Evolutionary conservation across 2,329 filamentous ascomycete species (phyloP), one percentile per base, ranked within the genome.

Genomic region (Amphichorda felina): DNA sequence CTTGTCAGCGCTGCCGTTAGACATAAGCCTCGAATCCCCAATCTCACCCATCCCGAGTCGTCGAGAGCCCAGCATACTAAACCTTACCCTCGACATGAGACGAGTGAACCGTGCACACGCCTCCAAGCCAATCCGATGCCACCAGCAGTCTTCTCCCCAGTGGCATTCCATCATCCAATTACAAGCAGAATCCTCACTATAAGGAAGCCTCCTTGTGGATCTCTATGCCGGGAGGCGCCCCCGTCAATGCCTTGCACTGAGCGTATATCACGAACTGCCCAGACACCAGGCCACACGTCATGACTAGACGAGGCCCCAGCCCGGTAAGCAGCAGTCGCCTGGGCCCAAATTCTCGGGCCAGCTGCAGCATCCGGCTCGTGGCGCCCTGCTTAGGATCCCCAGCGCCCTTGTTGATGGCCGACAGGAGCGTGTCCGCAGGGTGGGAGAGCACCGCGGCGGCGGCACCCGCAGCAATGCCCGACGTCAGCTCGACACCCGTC

Each of bases 401-500:
- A 0, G 64, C 64, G 37, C 67, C 67, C 52, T 70, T 71, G 54
- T 72, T 72, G 45, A 71, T 71, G 36, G 68, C 68, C 1, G 66
- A 71, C 17, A 71, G 55, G 40, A 72, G 53, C 11, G 68, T 72
- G 43, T 94, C 87, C 42, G 87, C 87, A 27, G 87, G 87, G 59
- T 94, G 87, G 26, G 86, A 94, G 51, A 94, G 74, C 39, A 94
- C 69, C 42, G 87, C 87, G 27, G 87, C 86, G 36, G 85, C 87
- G 50, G 89, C 84, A 72, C 87, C 87, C 37, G 87, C 87, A 39
- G 88, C 74, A 48, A 94, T 68, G 68, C 87, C 87, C 47, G 84
- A 88, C 28, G 82, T 76, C 51, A 94, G 72, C 68, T 94, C 93
- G 55, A 93, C 78, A 49, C 72, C 73, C 33, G 87, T 94, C 57